phyloP scores from a whole-genome alignment of 805 yeast genomes.

The Lipomyces spencermartinsiae region DNA sequence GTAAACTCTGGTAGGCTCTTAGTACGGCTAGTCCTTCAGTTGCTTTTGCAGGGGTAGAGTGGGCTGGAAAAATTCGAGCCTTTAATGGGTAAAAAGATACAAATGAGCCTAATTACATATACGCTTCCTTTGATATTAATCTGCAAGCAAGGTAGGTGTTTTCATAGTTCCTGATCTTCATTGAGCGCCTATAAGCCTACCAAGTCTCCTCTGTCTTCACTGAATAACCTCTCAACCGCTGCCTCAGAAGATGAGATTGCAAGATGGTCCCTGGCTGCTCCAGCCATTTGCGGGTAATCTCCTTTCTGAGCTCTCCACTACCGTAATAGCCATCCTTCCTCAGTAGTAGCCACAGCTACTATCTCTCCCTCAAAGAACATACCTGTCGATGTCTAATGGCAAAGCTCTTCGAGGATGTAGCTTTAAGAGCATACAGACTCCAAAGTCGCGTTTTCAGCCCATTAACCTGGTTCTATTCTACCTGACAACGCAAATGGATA shows the following conservation, averaged over 20 bases:
- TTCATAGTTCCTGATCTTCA: background rate
- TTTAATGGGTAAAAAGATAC: background rate
- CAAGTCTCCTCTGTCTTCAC: background rate
- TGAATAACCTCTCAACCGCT: conserved; percentile 1
- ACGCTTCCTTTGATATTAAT: background rate
- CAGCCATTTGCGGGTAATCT: background rate
- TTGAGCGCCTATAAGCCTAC: background rate
- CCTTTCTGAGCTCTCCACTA: background rate
- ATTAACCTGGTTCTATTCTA: background rate
- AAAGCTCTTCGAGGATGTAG: background rate
- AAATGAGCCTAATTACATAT: background rate
- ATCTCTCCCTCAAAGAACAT: background rate
- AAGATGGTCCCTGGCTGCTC: background rate
- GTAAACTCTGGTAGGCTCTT: no score
- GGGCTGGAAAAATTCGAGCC: background rate
- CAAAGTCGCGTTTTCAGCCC: background rate
- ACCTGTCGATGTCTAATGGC: background rate
- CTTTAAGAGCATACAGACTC: conserved; percentile 4
- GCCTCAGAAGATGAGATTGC: background rate
- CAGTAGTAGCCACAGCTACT: conserved; percentile 6
- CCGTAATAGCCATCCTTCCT: conserved; percentile 1
- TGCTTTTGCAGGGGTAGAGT: background rate
- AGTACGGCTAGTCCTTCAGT: no score
- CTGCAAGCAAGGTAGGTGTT: background rate
- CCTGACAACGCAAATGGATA: conserved; percentile 4